phyloP scores from a whole-genome alignment of 2,329 filamentous ascomycete species.

The Talaromyces sp. region DNA sequence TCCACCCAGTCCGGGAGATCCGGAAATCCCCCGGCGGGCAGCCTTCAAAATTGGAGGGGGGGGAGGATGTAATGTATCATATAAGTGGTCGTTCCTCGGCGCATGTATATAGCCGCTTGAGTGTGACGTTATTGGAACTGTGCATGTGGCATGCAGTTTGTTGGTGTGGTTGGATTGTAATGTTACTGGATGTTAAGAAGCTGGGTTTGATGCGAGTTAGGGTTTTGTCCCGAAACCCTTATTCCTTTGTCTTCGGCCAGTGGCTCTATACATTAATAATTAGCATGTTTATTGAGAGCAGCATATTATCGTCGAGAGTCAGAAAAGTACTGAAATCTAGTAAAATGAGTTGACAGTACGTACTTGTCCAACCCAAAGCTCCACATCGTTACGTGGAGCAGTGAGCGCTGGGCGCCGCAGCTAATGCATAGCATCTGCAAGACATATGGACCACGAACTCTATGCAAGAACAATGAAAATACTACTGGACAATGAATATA shows the following conservation, averaged over 20 bases:
- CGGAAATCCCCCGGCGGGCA: neutral
- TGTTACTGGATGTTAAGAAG: neutral
- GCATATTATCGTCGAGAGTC: neutral
- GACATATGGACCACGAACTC: neutral
- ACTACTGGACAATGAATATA: neutral
- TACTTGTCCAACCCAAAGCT: neutral
- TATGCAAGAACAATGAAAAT: neutral
- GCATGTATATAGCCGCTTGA: neutral
- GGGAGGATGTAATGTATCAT: neutral
- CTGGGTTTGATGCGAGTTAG: neutral
- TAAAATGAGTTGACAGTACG: neutral
- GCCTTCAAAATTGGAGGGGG: no score
- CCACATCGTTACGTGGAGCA: neutral
- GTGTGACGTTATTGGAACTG: neutral
- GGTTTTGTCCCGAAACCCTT: neutral
- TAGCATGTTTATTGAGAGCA: no score
- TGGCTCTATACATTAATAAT: no score
- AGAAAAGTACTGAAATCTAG: neutral
- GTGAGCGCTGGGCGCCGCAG: neutral
- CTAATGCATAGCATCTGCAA: neutral
- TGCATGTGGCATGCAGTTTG: neutral
- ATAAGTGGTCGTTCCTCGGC: neutral
- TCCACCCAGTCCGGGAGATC: neutral
- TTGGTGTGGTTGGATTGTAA: neutral
- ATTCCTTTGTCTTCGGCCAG: neutral